Percentiles rank a stretch among this genome's conserved stretches.
Evolutionary conservation across 164 flowering plant genomes (phyloP).

Genomic region (Vitis amurensis): DNA sequence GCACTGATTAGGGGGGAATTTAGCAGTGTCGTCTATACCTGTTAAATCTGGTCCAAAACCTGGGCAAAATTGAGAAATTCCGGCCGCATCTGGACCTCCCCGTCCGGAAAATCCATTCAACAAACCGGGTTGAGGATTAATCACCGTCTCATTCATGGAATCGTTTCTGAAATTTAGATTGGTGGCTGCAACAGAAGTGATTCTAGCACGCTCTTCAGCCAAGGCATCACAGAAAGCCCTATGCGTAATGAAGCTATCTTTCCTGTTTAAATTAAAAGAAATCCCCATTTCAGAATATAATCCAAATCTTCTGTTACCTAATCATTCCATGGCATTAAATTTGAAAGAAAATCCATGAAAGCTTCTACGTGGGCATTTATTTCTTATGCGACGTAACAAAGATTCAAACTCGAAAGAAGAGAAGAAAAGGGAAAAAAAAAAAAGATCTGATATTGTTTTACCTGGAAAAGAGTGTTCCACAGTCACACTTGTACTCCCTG

Average conservation of each 20-base stretch:
- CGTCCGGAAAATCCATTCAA: slow-evolving; percentile 16
- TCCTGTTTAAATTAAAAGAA: slow-evolving; percentile 26
- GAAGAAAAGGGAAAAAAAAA: not conserved
- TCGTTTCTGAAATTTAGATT: slow-evolving; percentile 33
- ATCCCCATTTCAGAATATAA: slow-evolving; percentile 6
- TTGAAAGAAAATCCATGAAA: slow-evolving; percentile 4
- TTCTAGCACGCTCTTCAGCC: slow-evolving; percentile 42
- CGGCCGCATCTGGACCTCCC: slow-evolving; percentile 20
- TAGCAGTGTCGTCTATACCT: slow-evolving; percentile 7
- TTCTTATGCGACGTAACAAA: slow-evolving; percentile 1
- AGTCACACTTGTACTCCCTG: slow-evolving; percentile 65
- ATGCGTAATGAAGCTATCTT: slow-evolving; percentile 49
- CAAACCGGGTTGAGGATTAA: slow-evolving; percentile 9
- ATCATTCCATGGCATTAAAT: slow-evolving; percentile 19
- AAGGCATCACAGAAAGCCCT: slow-evolving; percentile 54
- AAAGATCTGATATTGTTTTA: slow-evolving; percentile 7
- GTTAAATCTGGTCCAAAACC: slow-evolving; percentile 25
- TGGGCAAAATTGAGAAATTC: slow-evolving; percentile 21
- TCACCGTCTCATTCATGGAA: slow-evolving; percentile 10
- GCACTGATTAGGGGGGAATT: not conserved
- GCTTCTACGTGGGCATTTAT: slow-evolving; percentile 15
- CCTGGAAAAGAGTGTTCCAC: slow-evolving; percentile 75
- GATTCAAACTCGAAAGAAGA: no score
- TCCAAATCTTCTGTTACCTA: slow-evolving; percentile 7
- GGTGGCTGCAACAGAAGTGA: slow-evolving; percentile 26